Evolutionary conservation across 768 basidiomycete genomes (phyloP), one percentile per base, ranked within the genome.

Genomic region (Heimioporus sp.): DNA sequence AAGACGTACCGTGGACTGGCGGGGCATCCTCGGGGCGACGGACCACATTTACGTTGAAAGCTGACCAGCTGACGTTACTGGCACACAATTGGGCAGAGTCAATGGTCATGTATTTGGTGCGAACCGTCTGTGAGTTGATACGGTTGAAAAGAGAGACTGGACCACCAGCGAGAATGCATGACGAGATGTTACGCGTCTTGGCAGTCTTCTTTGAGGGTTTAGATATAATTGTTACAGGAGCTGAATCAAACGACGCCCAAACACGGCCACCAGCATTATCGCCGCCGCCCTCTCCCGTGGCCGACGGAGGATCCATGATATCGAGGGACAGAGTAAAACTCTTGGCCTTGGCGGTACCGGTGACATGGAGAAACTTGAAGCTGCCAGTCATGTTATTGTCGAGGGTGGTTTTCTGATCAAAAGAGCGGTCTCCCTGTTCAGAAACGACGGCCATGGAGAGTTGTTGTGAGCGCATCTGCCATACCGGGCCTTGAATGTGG

Each of bases 151-250:
- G 80, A 48, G 92, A 91, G 46, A 98, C 90, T 34, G 92, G 88
- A 19, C 91, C 89, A 43, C 90, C 88, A 28, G 87, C 87, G 49
- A 92, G 80, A 68, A 97, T 92, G 74, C 92, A 95, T 19, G 86
- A 92, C 40, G 86, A 87, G 65, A 89, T 88, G 75, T 90, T 87
- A 73, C 93, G 87, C 61, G 93, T 93, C 75, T 95, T 96, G 52
- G 91, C 91, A 10, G 92, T 96, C 78, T 94, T 95, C 80, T 95
- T 95, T 53, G 92, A 94, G 32, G 94, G 94, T 70, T 97, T 97
- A 63, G 94, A 95, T 64, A 98, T 94, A 72, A 97, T 93, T 42
- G 89, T 87, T 62, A 98, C 87, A 43, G 92, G 90, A 32, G 90
- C 86, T 30, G 93, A 96, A 68, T 92, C 86, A 74, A 97, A 93